Evolutionary conservation across 352 stramenopile genomes (phyloP), one percentile per base, ranked within the genome.

Genomic region (Phytophthora brassicae): DNA sequence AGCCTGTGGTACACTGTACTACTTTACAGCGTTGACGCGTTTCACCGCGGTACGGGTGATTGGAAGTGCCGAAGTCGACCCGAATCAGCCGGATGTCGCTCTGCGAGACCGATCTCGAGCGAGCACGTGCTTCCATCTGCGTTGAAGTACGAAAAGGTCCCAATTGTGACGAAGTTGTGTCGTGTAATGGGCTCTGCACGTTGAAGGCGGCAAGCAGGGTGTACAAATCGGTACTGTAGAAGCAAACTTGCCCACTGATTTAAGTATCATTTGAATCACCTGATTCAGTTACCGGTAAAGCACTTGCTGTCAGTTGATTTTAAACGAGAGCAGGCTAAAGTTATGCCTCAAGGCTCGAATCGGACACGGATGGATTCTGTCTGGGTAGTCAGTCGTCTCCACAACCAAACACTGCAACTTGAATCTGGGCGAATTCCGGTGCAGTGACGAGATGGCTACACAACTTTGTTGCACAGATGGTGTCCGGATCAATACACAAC

Each of bases 361-460:
- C n/a, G n/a, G n/a, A n/a, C n/a, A n/a, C n/a, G n/a, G n/a, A n/a
- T n/a, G n/a, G n/a, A n/a, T n/a, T n/a, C n/a, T n/a, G n/a, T n/a
- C n/a, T n/a, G n/a, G n/a, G n/a, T n/a, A n/a, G n/a, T n/a, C n/a
- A 38, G 50, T 42, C 38, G 28, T 9, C 41, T 1, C 20, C 17
- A 20, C 45, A 49, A 49, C 54, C 22, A 26, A 39, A 45, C 58
- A 46, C 35, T 61, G 33, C 31, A 60, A 29, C 23, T 61, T 61
- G 50, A 66, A 66, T 66, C 50, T 61, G 41, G 43, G 50, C 38
- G 23, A 43, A 61, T 61, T 66, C 42, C 58, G 50, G 58, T 66
- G 50, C 42, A 53, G 56, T 56, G 38, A 29, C 28, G 33, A 43
- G 16, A 61, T 66, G 41, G 58, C 58, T 66, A 55, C 58, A 60